Evolutionary conservation across 2,329 filamentous ascomycete species (phyloP).

Genomic region (Stromatinia cepivora): DNA sequence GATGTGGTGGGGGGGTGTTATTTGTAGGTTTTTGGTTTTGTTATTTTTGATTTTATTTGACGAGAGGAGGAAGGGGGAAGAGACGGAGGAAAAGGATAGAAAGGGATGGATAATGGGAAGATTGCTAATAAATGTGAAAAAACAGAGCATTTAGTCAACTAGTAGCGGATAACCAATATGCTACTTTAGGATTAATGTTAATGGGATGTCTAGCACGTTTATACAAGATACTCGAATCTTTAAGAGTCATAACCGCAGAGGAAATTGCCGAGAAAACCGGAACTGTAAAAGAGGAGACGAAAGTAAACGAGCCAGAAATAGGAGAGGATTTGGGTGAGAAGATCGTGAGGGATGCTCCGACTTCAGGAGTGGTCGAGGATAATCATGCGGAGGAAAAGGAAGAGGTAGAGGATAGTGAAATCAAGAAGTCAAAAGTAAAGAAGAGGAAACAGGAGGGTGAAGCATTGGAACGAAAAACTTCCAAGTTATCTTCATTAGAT

Average conservation of each 20-base stretch:
- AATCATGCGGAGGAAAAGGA: not conserved
- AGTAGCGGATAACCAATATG: constrained; percentile 70
- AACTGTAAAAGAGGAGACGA: not conserved
- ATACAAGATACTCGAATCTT: constrained; percentile 46
- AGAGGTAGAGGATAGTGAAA: constrained; percentile 9
- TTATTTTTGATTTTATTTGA: constrained; percentile 39
- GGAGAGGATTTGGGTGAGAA: constrained; percentile 39
- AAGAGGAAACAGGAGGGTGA: constrained; percentile 26
- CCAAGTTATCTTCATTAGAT: constrained; percentile 28
- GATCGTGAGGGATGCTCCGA: constrained; percentile 35
- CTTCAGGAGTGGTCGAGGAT: constrained; percentile 23
- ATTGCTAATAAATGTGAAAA: constrained; percentile 45
- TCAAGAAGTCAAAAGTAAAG: constrained; percentile 34
- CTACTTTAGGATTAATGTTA: constrained; percentile 68
- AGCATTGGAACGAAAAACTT: constrained; percentile 8
- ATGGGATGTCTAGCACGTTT: constrained; percentile 64
- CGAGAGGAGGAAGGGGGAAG: too few species aligned
- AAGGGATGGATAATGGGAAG: not conserved
- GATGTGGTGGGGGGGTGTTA: constrained; percentile 47
- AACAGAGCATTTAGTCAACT: constrained; percentile 64
- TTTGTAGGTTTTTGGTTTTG: constrained; percentile 44
- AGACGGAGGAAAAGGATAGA: not conserved
- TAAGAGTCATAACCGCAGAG: constrained; percentile 32
- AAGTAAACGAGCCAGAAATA: constrained; percentile 13
- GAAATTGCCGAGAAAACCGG: constrained; percentile 20